Base-by-base conservation (phyloP, 1,284 basidiomycete species). In the Boletellus sp. region DNA sequence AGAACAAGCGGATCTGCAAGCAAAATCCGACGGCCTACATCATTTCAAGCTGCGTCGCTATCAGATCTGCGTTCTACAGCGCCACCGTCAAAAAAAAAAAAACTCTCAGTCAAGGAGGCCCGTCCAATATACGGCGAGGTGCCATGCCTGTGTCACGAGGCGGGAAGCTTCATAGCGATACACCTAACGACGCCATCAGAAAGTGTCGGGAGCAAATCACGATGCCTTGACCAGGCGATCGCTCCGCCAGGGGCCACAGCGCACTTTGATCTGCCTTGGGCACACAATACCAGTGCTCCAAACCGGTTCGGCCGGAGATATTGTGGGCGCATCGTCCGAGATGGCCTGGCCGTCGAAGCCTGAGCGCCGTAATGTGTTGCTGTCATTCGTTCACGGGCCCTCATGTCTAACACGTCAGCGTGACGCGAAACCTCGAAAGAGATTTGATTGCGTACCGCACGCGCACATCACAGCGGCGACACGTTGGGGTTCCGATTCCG, bases 351-450 rank as follows among this genome's bases (percentile, higher is more conserved):
- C 42, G 45, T 11, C 7, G 29, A n/a, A 30, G 29, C 29, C 29
- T 44, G 47, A 33, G 47, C 55, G 56, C 62, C 59, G 61, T 61
- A 65, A 61, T 48, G 49, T 36, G 36, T 47, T 62, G 58, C 53
- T 60, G 61, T 58, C 58, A 64, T 56, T 35, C 39, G 37, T 49
- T 52, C 49, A 48, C 35, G 34, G 52, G 57, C 62, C 59, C 53
- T 64, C 61, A 13, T 20, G 46, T 19, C 39, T 51, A 63, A 64
- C 54, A 65, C 60, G 60, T 64, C 57, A 61, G 35, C 63, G 53
- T 59, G 40, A 64, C 60, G 53, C 51, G 39, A 61, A n/a, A 43
- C 45, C 33, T 35, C 32, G 43, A 45, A 48, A 45, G 46, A 45
- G 52, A 55, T 45, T 50, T 48, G 45, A 58, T 65, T 62, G 52